A percentile compares a stretch with the other conserved stretches of the same genome.
Conservation (phyloP, 768 basidiomycete genomes). For the Phylloporus scabripes region DNA sequence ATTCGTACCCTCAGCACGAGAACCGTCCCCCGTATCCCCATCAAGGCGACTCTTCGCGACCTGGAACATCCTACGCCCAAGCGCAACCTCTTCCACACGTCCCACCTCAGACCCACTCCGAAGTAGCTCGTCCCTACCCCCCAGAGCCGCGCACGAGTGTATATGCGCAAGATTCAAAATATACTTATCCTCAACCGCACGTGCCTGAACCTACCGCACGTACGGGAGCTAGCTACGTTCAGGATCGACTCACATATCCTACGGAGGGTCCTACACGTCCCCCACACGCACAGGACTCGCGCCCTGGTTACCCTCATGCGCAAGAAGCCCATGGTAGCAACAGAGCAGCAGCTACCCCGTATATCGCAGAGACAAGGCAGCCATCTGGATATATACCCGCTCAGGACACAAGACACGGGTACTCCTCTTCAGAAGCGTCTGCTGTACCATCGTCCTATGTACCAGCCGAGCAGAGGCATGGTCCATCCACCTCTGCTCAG, state of each 20-base stretch:
- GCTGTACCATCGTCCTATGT: constrained; percentile 12
- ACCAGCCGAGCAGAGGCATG: constrained; percentile 18
- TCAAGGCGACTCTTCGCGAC: constrained; percentile 16
- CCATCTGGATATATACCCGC: constrained; percentile 15
- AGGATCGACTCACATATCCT: constrained; percentile 17
- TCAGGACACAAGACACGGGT: constrained; percentile 20
- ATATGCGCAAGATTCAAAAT: constrained; percentile 23
- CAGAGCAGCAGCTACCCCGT: constrained; percentile 3
- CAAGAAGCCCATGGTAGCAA: constrained; percentile 17
- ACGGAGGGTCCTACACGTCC: constrained; percentile 14
- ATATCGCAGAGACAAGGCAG: constrained; percentile 19
- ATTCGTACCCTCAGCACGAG: constrained; percentile 20
- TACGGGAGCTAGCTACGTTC: constrained; percentile 8
- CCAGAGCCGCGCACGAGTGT: constrained; percentile 16
- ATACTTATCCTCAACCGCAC: constrained; percentile 19
- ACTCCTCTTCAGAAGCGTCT: constrained; percentile 15
- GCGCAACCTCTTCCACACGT: constrained; percentile 9
- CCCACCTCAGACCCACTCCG: constrained; percentile 11
- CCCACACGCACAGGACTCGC: constrained; percentile 15
- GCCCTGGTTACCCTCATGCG: constrained; percentile 9
- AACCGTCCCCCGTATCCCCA: constrained; percentile 17
- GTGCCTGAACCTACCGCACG: constrained; percentile 14
- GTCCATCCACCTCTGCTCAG: constrained; percentile 6
- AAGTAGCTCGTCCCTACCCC: constrained; percentile 15
- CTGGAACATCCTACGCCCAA: constrained; percentile 19